Base-by-base conservation (phyloP, 257 asterid genomes). In the Coffea canephora region DNA sequence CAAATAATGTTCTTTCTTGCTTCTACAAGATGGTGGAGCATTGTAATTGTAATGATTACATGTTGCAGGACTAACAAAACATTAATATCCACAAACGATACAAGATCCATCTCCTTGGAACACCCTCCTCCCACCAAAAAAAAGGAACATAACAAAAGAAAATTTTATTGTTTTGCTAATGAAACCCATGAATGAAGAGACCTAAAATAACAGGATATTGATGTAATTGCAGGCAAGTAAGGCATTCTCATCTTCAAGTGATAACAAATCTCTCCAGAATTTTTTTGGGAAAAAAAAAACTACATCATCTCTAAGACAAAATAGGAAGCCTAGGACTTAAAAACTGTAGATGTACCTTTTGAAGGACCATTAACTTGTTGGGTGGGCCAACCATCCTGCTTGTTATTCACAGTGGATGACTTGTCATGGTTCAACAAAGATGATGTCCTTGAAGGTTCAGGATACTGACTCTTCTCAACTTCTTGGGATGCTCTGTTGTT, bases 341-440 rank as follows among this genome's bases (percentile, higher is more conserved):
- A 16, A 73, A 59, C 50, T 72, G 31, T 1, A 76, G 39, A n/a
- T 68, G 52, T 86, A 90, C 92, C 90, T 82, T 85, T 66, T 23
- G 83, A 81, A 69, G 80, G 73, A 59, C 71, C 79, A 71, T 79
- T 81, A 75, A 36, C 84, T 84, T 75, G 85, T 77, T 74, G 82
- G 65, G 74, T 71, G 10, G 82, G 67, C 79, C 86, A 75, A 80
- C 77, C 77, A 80, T 84, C 87, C 78, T 81, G 78, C 81, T 82
- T 82, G 49, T n/a, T 41, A 50, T 34, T 45, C 55, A 72, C 55
- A 81, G 82, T 70, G 59, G 79, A 83, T 69, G 85, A 48, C 41
- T n/a, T 71, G 74, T 83, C 81, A 75, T 78, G 79, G 71, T 41
- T 78, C 23, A 85, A 77, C 41, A 81, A 86, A 62, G 85, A 67